Conservation (phyloP, 2,329 filamentous ascomycete genomes). For the Penicillium sp. region DNA sequence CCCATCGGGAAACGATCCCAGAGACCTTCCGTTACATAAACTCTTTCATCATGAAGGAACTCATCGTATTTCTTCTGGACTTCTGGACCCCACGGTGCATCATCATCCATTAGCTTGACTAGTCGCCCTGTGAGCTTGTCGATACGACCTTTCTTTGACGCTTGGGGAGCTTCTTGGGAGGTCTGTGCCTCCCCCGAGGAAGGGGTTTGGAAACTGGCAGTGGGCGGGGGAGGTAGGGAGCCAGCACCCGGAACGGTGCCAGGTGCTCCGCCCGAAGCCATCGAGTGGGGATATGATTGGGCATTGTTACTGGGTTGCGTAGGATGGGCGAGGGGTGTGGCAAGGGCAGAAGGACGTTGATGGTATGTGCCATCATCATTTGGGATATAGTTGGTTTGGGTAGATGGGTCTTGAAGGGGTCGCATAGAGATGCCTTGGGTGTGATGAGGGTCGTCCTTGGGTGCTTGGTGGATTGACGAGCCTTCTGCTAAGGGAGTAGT, state of each 20-base stretch:
- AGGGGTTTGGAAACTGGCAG: conserved; percentile 38
- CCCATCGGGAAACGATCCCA: conserved; percentile 53
- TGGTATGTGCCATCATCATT: conserved; percentile 43
- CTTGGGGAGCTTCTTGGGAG: conserved; percentile 24
- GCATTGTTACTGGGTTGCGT: conserved; percentile 37
- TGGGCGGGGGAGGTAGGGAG: conserved; percentile 42
- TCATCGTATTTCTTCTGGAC: conserved; percentile 52
- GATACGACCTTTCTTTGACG: conserved; percentile 25
- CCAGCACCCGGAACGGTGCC: conserved; percentile 37
- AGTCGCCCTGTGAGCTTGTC: conserved; percentile 28
- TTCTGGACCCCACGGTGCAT: conserved; percentile 50
- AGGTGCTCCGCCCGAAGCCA: conserved; percentile 33
- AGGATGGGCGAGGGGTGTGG: conserved; percentile 31
- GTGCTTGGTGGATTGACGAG: conserved; percentile 31
- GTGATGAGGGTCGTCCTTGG: conserved; percentile 33
- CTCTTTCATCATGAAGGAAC: conserved; percentile 51
- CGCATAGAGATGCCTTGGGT: conserved; percentile 45
- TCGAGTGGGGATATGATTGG: conserved; percentile 25
- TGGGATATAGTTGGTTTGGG: conserved; percentile 39
- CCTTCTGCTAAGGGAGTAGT: conserved; percentile 27
- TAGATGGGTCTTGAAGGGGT: conserved; percentile 45
- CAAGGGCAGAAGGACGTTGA: conserved; percentile 29
- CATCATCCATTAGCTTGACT: conserved; percentile 34
- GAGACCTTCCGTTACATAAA: conserved; percentile 53
- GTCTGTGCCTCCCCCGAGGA: conserved; percentile 22